These are phyloP conservation scores for Pachyrhizus erosus DNA, from an alignment of 306 rosid genomes.

Conservation along the genomic window DNA sequence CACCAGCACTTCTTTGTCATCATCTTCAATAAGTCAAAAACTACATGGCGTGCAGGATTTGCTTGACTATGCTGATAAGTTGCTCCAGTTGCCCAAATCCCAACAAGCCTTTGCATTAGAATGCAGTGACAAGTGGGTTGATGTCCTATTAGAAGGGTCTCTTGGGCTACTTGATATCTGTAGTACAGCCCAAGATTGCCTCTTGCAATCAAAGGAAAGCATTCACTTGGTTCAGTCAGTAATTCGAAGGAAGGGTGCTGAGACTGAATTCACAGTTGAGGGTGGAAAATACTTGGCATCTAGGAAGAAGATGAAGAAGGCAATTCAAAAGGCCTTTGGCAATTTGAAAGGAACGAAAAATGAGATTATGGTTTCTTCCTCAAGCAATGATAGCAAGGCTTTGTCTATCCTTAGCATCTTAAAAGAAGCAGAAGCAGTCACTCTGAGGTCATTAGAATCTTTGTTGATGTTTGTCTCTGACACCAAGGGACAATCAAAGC, in stretches of 20 bases:
- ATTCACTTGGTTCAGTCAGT: constrained; percentile 38
- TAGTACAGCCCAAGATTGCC: constrained; percentile 41
- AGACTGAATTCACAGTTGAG: constrained; percentile 35
- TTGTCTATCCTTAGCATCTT: constrained; percentile 32
- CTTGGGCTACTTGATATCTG: constrained; percentile 47
- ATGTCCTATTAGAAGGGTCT: constrained; percentile 46
- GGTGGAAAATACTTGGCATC: constrained; percentile 46
- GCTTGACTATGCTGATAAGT: constrained; percentile 46
- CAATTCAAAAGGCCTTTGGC: constrained; percentile 41
- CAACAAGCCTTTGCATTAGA: constrained; percentile 39
- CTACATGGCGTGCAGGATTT: constrained; percentile 42
- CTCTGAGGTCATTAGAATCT: constrained; percentile 39
- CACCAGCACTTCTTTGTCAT: constrained; percentile 31
- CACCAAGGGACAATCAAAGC: constrained; percentile 45
- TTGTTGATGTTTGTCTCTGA: constrained; percentile 45
- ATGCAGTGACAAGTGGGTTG: constrained; percentile 24
- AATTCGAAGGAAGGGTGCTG: constrained; percentile 41
- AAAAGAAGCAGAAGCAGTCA: constrained; percentile 51
- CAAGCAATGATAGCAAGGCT: constrained; percentile 30
- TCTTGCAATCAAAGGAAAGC: constrained; percentile 46
- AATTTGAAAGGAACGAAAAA: constrained; percentile 42
- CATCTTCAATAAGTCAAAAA: constrained; percentile 39
- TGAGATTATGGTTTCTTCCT: constrained; percentile 16
- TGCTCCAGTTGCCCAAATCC: constrained; percentile 38
- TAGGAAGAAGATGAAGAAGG: constrained; percentile 44